These are phyloP conservation scores for Lophiostoma macrostomum DNA, from an alignment of 495 filamentous ascomycete genomes.

Conservation along the genomic window DNA sequence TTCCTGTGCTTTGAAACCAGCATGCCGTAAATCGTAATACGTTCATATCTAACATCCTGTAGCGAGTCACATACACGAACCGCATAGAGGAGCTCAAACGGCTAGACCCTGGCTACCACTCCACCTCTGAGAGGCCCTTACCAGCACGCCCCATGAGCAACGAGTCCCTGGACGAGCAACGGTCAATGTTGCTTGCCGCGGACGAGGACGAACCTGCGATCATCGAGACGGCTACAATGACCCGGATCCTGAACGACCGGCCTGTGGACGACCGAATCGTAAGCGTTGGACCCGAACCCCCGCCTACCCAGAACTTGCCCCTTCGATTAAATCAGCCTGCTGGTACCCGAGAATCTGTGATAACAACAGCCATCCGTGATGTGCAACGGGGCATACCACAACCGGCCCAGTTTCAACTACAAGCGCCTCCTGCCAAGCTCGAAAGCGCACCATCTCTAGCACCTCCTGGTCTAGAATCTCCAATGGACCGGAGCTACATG, in stretches of 20 bases:
- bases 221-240: conserved; percentile 48
- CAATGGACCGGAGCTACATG: conserved; percentile 48
- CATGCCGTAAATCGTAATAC: too few species aligned
- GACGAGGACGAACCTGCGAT: conserved; percentile 49
- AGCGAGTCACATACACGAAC: conserved; percentile 85
- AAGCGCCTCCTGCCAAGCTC: conserved; percentile 26
- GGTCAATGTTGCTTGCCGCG: conserved; percentile 40
- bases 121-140: conserved; percentile 63
- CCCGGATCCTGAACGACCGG: conserved; percentile 43
- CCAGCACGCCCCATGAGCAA: conserved; percentile 74
- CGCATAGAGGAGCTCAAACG: conserved; percentile 80
- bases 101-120: conserved; percentile 57
- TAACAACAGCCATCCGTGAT: conserved; percentile 35
- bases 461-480: conserved; percentile 29
- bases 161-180: conserved; percentile 37
- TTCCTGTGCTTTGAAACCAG: too few species aligned
- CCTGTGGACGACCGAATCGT: conserved; percentile 11
- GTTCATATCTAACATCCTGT: too few species aligned
- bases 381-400: conserved; percentile 32
- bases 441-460: conserved; percentile 5
- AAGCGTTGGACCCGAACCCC: conserved; percentile 13
- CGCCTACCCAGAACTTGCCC: conserved; percentile 8
- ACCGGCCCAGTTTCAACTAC: conserved; percentile 23
- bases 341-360: conserved; percentile 31
- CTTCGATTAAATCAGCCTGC: conserved; percentile 19